Evolutionary conservation across 2,329 filamentous ascomycete species (phyloP), one percentile per base, ranked within the genome.

Genomic region (Proliferodiscus dingleyae): DNA sequence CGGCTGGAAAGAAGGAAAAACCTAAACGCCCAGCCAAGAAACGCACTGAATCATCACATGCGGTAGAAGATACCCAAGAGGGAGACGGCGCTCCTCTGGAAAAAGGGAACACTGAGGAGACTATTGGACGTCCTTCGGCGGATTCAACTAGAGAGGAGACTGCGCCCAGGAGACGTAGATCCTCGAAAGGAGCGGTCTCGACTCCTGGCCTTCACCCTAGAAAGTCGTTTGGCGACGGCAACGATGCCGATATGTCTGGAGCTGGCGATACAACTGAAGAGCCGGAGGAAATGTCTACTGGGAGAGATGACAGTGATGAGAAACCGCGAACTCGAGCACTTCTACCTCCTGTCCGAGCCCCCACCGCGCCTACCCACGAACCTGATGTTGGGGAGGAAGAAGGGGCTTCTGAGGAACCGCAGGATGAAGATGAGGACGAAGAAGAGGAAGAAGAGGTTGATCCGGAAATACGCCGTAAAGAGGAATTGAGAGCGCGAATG

Each of bases 401-500:
- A 22, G 64, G 63, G n/a, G 64, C 67, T 21, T 56, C 62, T 44
- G 71, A 72, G 19, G 69, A 70, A n/a, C 57, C 61, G 46, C 69
- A 71, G 21, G 67, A 69, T 5, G 66, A 68, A 7, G 71, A 70
- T 13, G 71, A 76, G 9, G 80, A 79, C 3, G 81, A 80, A 11
- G 84, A 83, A n/a, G 85, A 86, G 16, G 87, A 90, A 38, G 87
- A 90, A 22, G 88, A 95, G 13, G 73, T 94, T 41, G 90, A 97
- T 60, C 89, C 89, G 1, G 93, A 98, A 64, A 75, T 88, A 18
- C 83, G 80, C 55, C 84, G 90, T 42, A 87, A 85, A 63, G 83
- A 95, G 68, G 91, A 96, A 64, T 74, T 98, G 24, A 81, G 93
- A 49, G 89, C 93, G 51, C 82, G 93, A 58, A 98, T 98, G 89